Conservation (phyloP, 1,284 basidiomycete species). For the Sutorius eximius region DNA sequence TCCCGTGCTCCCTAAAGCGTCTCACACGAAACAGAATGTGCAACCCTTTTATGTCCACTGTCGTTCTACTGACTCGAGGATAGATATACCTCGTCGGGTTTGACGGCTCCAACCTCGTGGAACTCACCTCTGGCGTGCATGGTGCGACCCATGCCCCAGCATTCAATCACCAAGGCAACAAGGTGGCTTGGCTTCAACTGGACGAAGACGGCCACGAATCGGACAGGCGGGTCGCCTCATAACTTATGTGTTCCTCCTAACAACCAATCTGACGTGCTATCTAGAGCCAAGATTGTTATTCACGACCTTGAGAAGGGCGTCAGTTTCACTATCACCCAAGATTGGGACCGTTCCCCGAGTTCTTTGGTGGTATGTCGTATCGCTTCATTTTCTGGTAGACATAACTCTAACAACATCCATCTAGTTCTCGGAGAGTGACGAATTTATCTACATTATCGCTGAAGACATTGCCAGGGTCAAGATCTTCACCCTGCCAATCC, state of each 20-base stretch:
- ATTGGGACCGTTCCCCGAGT: conserved; percentile 81
- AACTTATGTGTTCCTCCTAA: not conserved
- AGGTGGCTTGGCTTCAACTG: conserved; percentile 85
- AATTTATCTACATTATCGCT: conserved; percentile 70
- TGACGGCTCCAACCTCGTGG: conserved; percentile 45
- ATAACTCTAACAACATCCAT: not conserved
- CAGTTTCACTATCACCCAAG: conserved; percentile 68
- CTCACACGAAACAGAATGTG: conserved; percentile 81
- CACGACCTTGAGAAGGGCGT: conserved; percentile 70
- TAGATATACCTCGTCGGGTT: conserved; percentile 69
- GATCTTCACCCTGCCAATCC: conserved; percentile 67
- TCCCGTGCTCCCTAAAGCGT: conserved; percentile 66
- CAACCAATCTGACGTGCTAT: not conserved
- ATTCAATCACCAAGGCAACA: conserved; percentile 66
- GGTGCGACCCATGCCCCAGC: conserved; percentile 76
- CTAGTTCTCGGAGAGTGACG: conserved; percentile 73
- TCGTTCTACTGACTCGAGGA: conserved; percentile 6
- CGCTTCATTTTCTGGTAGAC: not conserved
- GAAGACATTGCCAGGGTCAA: conserved; percentile 77
- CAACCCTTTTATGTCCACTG: not conserved
- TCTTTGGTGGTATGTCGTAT: conserved; percentile 22
- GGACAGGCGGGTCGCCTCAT: conserved; percentile 51
- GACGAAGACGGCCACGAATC: conserved; percentile 86
- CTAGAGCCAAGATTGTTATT: conserved; percentile 72
- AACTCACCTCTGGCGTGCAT: conserved; percentile 80